Evolutionary conservation across 2,329 filamentous ascomycete genomes (phyloP), one percentile per base, ranked within the genome.

Genomic region (Colletotrichum euphorbiae): DNA sequence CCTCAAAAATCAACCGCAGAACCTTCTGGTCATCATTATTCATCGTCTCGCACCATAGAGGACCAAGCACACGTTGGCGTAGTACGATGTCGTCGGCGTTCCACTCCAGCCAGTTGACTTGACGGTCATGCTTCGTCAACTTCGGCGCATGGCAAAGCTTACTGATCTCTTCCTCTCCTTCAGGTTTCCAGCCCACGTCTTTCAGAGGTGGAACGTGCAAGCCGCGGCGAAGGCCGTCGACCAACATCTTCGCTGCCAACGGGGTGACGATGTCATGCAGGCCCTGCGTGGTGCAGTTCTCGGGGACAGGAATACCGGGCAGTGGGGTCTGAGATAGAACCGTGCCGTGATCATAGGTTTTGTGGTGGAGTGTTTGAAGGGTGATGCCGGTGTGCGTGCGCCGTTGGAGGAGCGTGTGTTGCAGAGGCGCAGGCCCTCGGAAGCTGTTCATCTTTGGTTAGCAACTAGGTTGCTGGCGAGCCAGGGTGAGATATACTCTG

Each of bases 391-490:
- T 93, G 67, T 82, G 80, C 1, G 75, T 74, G 62, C 88, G 82
- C 12, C 85, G 81, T 31, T 85, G 80, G 13, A 98, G 83, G 40
- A 98, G 84, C n/a, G 93, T 89, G 78, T 94, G 92, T 70, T 97
- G 91, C 13, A 99, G 84, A 0, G 96, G 96, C 2, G 96, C 93
- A 11, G 96, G 88, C 2, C 96, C 96, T 66, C 91, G 90, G 67
- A 97, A 89, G 76, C 91, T 93, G 65, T 21, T 11, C 13, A 45
- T 24, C 40, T 15, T 59, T 52, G 54, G 65, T 70, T 43, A 63
- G 60, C 56, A 31, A 36, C n/a, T 17, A 33, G 2, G 17, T 11
- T 36, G n/a, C 42, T 13, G 4, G 33, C 17, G 11, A 24, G 21
- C 31, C 31, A 6, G 36, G 38, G 28, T 28, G 48, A 31, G 6